These are phyloP conservation scores for Scheffersomyces illinoinensis DNA, from an alignment of 1,139 yeast species.

Conservation along the genomic window DNA sequence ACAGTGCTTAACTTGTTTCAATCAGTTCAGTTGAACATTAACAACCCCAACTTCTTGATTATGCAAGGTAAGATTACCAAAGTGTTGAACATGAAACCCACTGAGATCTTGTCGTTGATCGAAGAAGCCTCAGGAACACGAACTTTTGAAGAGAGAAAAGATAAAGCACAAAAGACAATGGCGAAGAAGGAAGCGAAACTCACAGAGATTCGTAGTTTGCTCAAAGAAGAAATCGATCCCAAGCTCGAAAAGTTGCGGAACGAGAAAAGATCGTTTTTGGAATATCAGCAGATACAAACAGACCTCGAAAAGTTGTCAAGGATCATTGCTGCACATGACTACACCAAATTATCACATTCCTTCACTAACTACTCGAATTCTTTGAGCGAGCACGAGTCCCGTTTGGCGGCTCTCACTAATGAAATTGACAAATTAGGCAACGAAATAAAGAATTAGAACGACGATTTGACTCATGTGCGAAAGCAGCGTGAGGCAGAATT, in stretches of 20 bases:
- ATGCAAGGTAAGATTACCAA: conserved; percentile 99
- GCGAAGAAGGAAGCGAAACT: conserved; percentile 85
- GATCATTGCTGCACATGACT: conserved; percentile 80
- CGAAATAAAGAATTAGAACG: conserved; percentile 62
- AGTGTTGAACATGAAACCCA: conserved; percentile 93
- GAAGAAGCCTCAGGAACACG: conserved; percentile 99
- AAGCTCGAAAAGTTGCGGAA: conserved; percentile 77
- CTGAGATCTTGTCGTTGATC: conserved; percentile 83
- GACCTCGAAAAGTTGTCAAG: conserved; percentile 76
- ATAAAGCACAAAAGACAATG: conserved; percentile 90
- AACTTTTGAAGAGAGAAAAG: conserved; percentile 91
- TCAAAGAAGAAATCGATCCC: conserved; percentile 90
- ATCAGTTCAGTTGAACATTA: conserved; percentile 91
- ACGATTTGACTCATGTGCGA: conserved; percentile 61
- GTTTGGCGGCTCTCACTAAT: conserved; percentile 35
- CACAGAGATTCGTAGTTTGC: conserved; percentile 68
- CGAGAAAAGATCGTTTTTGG: conserved; percentile 81
- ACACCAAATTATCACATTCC: conserved; percentile 42
- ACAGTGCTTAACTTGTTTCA: conserved; percentile 89
- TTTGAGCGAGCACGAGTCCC: conserved; percentile 35
- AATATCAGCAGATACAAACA: conserved; percentile 80
- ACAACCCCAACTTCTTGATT: conserved; percentile 93
- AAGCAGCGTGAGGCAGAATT: conserved; percentile 59
- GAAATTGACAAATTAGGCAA: conserved; percentile 44
- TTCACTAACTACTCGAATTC: conserved; percentile 42